These are phyloP conservation scores for Mayamaea pseudoterrestris DNA, from an alignment of 108 stramenopile genomes.

Conservation along the genomic window DNA sequence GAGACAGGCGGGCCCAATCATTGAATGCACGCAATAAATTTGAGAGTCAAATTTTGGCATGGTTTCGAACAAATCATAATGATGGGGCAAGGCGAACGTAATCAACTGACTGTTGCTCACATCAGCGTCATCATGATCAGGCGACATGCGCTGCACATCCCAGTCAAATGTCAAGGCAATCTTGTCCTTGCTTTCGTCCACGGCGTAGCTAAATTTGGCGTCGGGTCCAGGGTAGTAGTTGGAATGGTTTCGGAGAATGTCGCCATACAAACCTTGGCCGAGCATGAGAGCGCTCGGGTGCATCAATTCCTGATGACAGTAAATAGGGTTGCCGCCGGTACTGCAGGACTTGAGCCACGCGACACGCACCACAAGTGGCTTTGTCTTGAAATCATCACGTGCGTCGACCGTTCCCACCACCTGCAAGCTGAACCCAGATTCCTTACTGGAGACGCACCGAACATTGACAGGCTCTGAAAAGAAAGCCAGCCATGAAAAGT, in stretches of 20 bases:
- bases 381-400: background rate
- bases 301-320: conserved; percentile 3
- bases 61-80: conserved; percentile 29
- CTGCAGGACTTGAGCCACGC: conserved; percentile 9
- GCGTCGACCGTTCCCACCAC: conserved; percentile 8
- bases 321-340: conserved; percentile 14
- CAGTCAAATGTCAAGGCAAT: conserved; percentile 24
- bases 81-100: conserved; percentile 73
- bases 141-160: conserved; percentile 15
- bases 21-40: conserved; percentile 13
- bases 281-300: background rate
- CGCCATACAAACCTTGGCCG: conserved; percentile 14
- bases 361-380: conserved; percentile 10
- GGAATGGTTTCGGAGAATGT: conserved; percentile 33
- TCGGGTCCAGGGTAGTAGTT: conserved; percentile 54
- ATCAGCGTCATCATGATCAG: conserved; percentile 10
- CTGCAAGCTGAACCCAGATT: conserved; percentile 4
- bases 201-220: conserved; percentile 6
- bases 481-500: conserved; percentile 81
- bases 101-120: conserved; percentile 13
- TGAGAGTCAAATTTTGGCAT: background rate
- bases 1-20: conserved; percentile 30
- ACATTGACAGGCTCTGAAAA: conserved; percentile 57
- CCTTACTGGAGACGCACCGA: conserved; percentile 21
- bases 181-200: conserved; percentile 3